Evolutionary conservation across 2,329 filamentous ascomycete genomes (phyloP).

Genomic region (Fusarium sp.): DNA sequence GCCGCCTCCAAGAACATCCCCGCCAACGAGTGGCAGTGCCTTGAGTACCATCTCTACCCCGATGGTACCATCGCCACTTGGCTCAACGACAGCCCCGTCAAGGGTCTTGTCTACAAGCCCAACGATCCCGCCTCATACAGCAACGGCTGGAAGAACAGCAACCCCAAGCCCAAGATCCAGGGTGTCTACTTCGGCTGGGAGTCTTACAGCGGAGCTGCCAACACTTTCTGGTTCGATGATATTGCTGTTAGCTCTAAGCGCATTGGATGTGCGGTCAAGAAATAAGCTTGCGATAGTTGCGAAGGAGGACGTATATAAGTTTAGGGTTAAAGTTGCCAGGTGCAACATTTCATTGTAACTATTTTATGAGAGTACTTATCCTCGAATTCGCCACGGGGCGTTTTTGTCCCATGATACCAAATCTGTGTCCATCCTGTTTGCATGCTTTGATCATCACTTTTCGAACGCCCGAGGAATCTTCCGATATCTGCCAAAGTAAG

Average conservation of each 20-base stretch:
- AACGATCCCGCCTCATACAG: constrained; percentile 56
- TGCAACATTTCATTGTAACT: constrained; percentile 29
- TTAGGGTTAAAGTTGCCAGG: constrained; percentile 20
- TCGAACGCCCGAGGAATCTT: too few relatives aligned
- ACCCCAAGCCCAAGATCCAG: constrained; percentile 64
- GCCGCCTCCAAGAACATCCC: constrained; percentile 65
- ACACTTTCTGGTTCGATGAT: constrained; percentile 75
- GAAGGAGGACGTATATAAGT: constrained; percentile 12
- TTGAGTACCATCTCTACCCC: constrained; percentile 70
- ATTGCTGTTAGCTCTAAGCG: constrained; percentile 57
- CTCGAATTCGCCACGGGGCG: not conserved
- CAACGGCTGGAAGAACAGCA: constrained; percentile 64
- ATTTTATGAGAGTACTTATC: constrained; percentile 23
- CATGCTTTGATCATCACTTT: too few relatives aligned
- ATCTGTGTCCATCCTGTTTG: too few relatives aligned
- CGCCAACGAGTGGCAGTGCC: constrained; percentile 67
- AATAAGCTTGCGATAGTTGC: not conserved
- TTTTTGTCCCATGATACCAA: too few relatives aligned
- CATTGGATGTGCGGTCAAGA: constrained; percentile 38
- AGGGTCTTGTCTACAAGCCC: constrained; percentile 59
- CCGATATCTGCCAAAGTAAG: too few relatives aligned
- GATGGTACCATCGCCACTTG: constrained; percentile 72
- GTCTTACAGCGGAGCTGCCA: constrained; percentile 69
- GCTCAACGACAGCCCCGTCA: constrained; percentile 65
- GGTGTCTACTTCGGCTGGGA: constrained; percentile 74